Base-by-base conservation (phyloP, 1,139 yeast species). In the Zygosaccharomyces pseudobailii region DNA sequence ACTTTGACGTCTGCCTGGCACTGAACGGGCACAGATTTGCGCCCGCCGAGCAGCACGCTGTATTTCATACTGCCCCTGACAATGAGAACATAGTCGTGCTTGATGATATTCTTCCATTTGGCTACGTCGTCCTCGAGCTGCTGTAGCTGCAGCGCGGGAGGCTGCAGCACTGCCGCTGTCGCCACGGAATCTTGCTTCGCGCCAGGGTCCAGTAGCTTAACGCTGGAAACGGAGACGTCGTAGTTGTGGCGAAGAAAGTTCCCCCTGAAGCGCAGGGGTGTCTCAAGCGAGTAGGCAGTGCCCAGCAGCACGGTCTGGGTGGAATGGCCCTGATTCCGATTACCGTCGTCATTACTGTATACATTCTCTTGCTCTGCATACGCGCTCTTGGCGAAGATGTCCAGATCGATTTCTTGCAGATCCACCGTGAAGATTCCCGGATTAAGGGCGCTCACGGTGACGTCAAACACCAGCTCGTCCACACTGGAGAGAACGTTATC, bases 1-100 rank as follows among this genome's bases (percentile, higher is more conserved):
- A 23, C 41, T 32, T 27, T 25, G 24, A 61, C 59, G 20, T 48
- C 48, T 0, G 57, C 75, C 19, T 81, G 72, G 57, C 80, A 80
- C 50, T 82, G 80, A 20, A 86, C 82, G 4, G 82, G 80, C 5
- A 83, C 77, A 0, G 86, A 76, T 57, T 78, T 76, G 38, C 71
- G 71, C 17, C 73, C 73, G 45, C 72, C 72, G 40, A 80, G 74
- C 55, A 90, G 73, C 43, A 90, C 71, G 47, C 77, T 79, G 66
- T 92, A 90, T 63, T 79, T 81, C 65, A 90, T 74, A 20, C 83
- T 82, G 0, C 98, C 98, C 40, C 96, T 74, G 2, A 90, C 74
- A 24, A 89, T 85, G 57, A 90, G 71, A 53, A 89, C 96, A 66
- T 90, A 90, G 9, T 96, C 96, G 60, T 87, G 80, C 54, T 80